Conservation (phyloP, 495 filamentous ascomycete species). For the Pyronema domesticum region DNA sequence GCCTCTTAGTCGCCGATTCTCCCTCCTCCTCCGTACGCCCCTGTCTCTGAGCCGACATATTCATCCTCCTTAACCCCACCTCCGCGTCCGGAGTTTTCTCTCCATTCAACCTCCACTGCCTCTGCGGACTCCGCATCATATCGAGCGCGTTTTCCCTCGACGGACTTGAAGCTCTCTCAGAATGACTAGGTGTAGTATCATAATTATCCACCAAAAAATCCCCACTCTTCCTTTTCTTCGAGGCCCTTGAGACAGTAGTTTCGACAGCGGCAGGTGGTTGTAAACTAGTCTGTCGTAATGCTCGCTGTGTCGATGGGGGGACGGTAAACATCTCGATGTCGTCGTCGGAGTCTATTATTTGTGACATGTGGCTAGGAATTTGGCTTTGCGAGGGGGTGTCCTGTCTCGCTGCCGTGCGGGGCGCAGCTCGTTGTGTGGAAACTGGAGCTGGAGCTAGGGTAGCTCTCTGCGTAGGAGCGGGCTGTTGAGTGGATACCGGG, state of each 20-base stretch:
- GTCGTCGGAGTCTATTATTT: neutral
- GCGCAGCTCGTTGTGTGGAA: neutral
- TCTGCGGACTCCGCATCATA: neutral
- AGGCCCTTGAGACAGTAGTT: neutral
- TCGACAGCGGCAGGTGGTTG: neutral
- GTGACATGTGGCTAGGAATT: neutral
- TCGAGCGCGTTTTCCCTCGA: neutral
- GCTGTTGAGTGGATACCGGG: neutral
- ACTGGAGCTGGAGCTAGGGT: too few species aligned
- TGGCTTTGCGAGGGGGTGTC: neutral
- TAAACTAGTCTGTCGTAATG: too few species aligned
- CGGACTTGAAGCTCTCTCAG: constrained; percentile 7
- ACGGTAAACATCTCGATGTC: too few species aligned
- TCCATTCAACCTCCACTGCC: neutral
- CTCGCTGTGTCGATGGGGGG: too few species aligned
- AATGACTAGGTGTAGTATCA: constrained; percentile 2
- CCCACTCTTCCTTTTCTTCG: constrained; percentile 5
- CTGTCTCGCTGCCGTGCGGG: neutral
- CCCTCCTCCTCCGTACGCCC: constrained; percentile 5
- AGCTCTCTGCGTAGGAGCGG: too few species aligned
- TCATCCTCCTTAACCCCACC: neutral
- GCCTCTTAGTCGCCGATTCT: constrained; percentile 2
- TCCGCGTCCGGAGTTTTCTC: neutral
- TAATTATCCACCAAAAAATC: constrained; percentile 7
- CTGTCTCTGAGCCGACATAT: constrained; percentile 3